Conservation (phyloP, 164 flowering plant genomes). For the Stephania yunnanensis region DNA sequence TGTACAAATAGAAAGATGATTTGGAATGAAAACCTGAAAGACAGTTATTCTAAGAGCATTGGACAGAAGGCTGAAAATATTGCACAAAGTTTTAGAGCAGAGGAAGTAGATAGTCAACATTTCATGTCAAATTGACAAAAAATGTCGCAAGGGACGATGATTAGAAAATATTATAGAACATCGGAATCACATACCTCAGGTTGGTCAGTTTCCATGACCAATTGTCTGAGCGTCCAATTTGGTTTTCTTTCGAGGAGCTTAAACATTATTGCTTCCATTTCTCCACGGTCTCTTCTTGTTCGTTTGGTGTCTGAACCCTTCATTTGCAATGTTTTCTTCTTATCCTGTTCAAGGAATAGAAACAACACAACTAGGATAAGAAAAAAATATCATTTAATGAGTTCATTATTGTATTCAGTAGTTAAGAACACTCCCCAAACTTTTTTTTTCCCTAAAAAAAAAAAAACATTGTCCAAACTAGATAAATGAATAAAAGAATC, state of each 20-base stretch:
- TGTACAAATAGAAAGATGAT: too few species aligned
- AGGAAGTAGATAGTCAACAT: not conserved
- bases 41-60: not conserved
- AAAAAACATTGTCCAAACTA: not conserved
- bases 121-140: not conserved
- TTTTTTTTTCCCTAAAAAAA: too few species aligned
- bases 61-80: not conserved
- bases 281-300: constrained; percentile 77
- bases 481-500: not conserved
- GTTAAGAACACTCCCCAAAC: too few species aligned
- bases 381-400: not conserved
- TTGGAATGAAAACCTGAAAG: not conserved
- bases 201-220: constrained; percentile 75
- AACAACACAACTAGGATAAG: constrained; percentile 2
- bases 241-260: constrained; percentile 84
- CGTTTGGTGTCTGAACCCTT: constrained; percentile 67
- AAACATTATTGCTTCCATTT: constrained; percentile 78
- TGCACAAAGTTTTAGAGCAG: not conserved
- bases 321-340: constrained; percentile 43
- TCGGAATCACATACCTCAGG: constrained; percentile 55
- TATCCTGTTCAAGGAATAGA: constrained; percentile 39
- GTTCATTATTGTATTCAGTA: not conserved
- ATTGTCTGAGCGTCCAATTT: constrained; percentile 72
- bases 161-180: not conserved
- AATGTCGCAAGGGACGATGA: not conserved